Conservation (phyloP, 805 yeast genomes). For the Yamadazyma laniorum region DNA sequence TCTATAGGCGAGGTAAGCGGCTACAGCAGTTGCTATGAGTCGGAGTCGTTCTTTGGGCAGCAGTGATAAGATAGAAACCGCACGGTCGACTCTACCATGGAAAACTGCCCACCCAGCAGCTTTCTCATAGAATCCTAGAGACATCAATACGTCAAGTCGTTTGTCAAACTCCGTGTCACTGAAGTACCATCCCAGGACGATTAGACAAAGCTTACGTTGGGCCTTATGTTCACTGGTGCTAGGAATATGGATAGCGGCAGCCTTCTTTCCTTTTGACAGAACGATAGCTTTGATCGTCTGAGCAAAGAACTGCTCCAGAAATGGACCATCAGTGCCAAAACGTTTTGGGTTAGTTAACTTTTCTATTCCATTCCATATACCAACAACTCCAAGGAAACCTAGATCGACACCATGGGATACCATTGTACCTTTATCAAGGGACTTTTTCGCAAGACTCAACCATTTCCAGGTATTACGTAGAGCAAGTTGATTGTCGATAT, state of each 20-base stretch:
- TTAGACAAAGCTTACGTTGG: slow-evolving; percentile 75
- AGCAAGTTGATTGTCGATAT: slow-evolving; percentile 49
- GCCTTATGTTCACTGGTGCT: slow-evolving; percentile 51
- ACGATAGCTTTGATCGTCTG: slow-evolving; percentile 54
- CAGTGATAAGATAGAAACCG: slow-evolving; percentile 74
- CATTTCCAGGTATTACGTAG: slow-evolving; percentile 87
- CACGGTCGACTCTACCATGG: slow-evolving; percentile 80
- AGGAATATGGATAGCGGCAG: slow-evolving; percentile 46
- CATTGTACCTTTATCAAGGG: slow-evolving; percentile 66
- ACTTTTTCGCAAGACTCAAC: slow-evolving; percentile 69
- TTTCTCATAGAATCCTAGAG: slow-evolving; percentile 65
- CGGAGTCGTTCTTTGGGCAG: slow-evolving; percentile 68
- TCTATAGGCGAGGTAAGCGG: slow-evolving; percentile 77
- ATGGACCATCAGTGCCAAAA: slow-evolving; percentile 25
- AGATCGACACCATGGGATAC: slow-evolving; percentile 69
- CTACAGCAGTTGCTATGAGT: slow-evolving; percentile 89
- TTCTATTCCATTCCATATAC: slow-evolving; percentile 80
- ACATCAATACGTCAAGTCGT: slow-evolving; percentile 55
- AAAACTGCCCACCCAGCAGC: slow-evolving; percentile 99
- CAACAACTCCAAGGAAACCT: slow-evolving; percentile 84
- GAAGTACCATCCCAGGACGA: slow-evolving; percentile 89
- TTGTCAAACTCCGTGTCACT: slow-evolving; percentile 72
- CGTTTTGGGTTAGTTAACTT: slow-evolving; percentile 49
- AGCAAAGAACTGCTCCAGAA: slow-evolving; percentile 42
- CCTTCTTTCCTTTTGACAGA: slow-evolving; percentile 44